Evolutionary conservation across 495 filamentous ascomycete species (phyloP).

Genomic region (Chaetomidium leptoderma): DNA sequence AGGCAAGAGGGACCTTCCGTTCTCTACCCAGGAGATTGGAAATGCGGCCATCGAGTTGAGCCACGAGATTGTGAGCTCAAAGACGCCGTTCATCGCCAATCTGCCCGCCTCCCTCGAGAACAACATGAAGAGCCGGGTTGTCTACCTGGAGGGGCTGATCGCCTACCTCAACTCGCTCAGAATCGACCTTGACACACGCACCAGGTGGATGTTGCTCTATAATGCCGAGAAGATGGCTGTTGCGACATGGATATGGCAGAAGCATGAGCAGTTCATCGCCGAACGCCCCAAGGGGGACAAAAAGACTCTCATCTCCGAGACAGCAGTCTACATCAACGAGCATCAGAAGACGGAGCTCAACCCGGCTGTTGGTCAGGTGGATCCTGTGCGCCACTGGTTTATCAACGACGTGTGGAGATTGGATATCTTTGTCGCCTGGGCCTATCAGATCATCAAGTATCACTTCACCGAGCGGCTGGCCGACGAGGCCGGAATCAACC

Average conservation of each 20-base stretch:
- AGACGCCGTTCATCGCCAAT: slow-evolving; percentile 64
- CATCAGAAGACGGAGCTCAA: slow-evolving; percentile 61
- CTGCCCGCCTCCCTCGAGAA: slow-evolving; percentile 71
- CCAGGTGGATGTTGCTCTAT: slow-evolving; percentile 79
- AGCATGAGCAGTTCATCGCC: slow-evolving; percentile 58
- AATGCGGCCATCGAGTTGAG: slow-evolving; percentile 74
- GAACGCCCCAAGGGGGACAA: slow-evolving; percentile 42
- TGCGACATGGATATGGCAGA: slow-evolving; percentile 75
- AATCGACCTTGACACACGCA: slow-evolving; percentile 53
- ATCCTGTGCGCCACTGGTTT: slow-evolving; percentile 77
- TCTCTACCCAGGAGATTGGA: slow-evolving; percentile 65
- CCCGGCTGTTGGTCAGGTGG: slow-evolving; percentile 57
- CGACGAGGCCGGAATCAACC: slow-evolving; percentile 45
- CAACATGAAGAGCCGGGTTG: slow-evolving; percentile 66
- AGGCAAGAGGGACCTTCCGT: slow-evolving; percentile 56
- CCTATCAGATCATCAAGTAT: slow-evolving; percentile 64
- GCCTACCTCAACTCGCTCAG: slow-evolving; percentile 56
- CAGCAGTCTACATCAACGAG: slow-evolving; percentile 65
- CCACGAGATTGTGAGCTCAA: slow-evolving; percentile 72
- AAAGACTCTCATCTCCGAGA: slow-evolving; percentile 58
- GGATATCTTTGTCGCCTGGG: slow-evolving; percentile 71
- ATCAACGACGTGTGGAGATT: slow-evolving; percentile 68
- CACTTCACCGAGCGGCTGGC: slow-evolving; percentile 53
- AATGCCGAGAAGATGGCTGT: slow-evolving; percentile 85
- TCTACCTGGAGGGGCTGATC: slow-evolving; percentile 67